These are phyloP conservation scores for Silene latifolia DNA, from an alignment of 148 eudicot genomes.

Conservation along the genomic window DNA sequence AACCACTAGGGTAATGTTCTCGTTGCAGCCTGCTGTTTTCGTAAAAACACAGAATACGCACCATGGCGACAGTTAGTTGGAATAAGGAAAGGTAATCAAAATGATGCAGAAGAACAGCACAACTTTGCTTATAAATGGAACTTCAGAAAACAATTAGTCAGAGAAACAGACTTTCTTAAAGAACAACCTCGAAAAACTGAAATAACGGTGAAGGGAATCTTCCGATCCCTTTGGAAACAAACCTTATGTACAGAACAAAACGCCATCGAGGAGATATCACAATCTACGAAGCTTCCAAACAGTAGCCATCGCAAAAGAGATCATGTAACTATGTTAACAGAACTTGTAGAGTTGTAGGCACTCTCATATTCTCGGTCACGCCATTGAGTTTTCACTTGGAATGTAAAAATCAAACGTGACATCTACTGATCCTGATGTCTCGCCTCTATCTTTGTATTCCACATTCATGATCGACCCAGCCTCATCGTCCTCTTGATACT, in stretches of 20 bases:
- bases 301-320: not conserved
- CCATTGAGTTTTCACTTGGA: constrained; percentile 49
- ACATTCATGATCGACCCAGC: constrained; percentile 63
- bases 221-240: not conserved
- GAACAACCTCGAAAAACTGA: not conserved
- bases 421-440: constrained; percentile 78
- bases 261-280: constrained; percentile 1
- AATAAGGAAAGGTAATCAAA: not conserved
- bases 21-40: too few relatives aligned
- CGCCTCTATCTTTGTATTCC: constrained; percentile 85
- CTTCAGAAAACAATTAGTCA: not conserved
- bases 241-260: constrained; percentile 2
- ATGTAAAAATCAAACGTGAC: constrained; percentile 89
- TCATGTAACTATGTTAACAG: constrained; percentile 17
- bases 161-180: not conserved
- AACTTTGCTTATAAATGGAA: not conserved
- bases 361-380: constrained; percentile 6
- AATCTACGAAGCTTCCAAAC: constrained; percentile 9
- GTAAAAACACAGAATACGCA: too few relatives aligned
- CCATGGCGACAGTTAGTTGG: not conserved
- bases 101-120: not conserved
- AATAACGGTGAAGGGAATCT: not conserved
- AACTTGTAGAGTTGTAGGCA: not conserved
- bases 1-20: too few relatives aligned
- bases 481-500: constrained; percentile 75